Evolutionary conservation across 2,329 filamentous ascomycete genomes (phyloP).

Genomic region (Cercospora nicotianae): DNA sequence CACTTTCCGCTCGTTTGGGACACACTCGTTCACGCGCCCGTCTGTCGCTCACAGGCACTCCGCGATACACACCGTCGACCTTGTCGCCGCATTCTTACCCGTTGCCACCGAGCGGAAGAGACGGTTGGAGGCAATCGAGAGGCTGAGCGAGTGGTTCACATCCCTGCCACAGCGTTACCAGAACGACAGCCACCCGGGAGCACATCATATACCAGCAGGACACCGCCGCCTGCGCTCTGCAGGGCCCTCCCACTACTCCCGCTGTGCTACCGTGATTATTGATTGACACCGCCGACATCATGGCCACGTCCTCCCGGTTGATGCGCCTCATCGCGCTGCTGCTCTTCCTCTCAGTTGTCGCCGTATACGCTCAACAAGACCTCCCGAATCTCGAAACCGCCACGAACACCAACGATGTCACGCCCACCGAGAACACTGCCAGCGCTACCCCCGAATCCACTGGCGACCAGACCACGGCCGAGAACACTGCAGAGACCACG

Average conservation of each 20-base stretch:
- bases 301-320: conserved; percentile 13
- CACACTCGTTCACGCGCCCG: conserved; percentile 7
- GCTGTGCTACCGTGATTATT: conserved; percentile 10
- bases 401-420: conserved; percentile 26
- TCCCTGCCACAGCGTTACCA: conserved; percentile 12
- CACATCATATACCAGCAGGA: conserved; percentile 11
- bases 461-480: conserved; percentile 16
- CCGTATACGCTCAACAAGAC: conserved; percentile 32
- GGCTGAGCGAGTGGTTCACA: conserved; percentile 8
- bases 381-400: conserved; percentile 34
- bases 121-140: background rate
- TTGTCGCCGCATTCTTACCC: background rate
- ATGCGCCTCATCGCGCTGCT: conserved; percentile 28
- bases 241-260: conserved; percentile 2
- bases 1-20: background rate
- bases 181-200: conserved; percentile 14
- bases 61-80: background rate
- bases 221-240: conserved; percentile 1
- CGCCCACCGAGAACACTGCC: conserved; percentile 12
- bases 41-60: background rate
- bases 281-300: conserved; percentile 3
- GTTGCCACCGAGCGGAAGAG: background rate
- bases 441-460: conserved; percentile 16
- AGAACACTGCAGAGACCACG: conserved; percentile 25
- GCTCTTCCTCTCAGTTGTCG: conserved; percentile 28